These are phyloP conservation scores for Pichia sp. DNA, from an alignment of 1,139 yeast species.

Conservation along the genomic window DNA sequence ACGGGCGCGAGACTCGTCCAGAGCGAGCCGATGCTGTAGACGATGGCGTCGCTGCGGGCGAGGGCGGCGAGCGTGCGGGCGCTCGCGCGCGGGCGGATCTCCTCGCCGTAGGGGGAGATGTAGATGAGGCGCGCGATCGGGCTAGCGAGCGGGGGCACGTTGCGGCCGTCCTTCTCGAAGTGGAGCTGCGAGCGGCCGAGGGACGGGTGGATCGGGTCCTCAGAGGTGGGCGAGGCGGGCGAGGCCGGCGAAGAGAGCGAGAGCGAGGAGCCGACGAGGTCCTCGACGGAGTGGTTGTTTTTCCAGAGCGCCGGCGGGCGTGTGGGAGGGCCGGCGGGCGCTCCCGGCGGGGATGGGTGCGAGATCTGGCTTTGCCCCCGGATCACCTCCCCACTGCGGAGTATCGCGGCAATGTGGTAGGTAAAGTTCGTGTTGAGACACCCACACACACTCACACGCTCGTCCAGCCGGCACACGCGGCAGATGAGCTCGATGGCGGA, in stretches of 20 bases:
- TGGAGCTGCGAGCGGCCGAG: conserved; percentile 68
- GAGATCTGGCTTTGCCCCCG: conserved; percentile 96
- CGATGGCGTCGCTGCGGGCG: conserved; percentile 48
- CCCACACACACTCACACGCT: conserved; percentile 60
- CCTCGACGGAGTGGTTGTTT: neutral
- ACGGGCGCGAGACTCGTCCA: conserved; percentile 85
- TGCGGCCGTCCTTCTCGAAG: conserved; percentile 46
- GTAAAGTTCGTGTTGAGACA: conserved; percentile 81
- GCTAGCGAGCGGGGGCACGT: conserved; percentile 55
- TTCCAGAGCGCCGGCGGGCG: neutral
- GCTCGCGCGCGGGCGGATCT: conserved; percentile 74
- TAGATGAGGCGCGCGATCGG: conserved; percentile 74
- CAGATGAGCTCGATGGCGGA: conserved; percentile 74
- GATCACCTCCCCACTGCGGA: conserved; percentile 65
- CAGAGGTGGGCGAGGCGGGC: neutral
- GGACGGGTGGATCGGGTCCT: conserved; percentile 60
- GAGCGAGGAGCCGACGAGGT: neutral
- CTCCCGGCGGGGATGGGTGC: conserved; percentile 48
- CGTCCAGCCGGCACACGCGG: conserved; percentile 60
- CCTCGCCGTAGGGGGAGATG: conserved; percentile 85
- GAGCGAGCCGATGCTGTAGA: conserved; percentile 82
- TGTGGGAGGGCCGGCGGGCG: neutral
- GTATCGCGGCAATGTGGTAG: conserved; percentile 76
- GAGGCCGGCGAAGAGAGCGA: no score
- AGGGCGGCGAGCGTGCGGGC: conserved; percentile 55